phyloP scores from a whole-genome alignment of 257 asterid genomes.

The Paraleonurus japonicus region DNA sequence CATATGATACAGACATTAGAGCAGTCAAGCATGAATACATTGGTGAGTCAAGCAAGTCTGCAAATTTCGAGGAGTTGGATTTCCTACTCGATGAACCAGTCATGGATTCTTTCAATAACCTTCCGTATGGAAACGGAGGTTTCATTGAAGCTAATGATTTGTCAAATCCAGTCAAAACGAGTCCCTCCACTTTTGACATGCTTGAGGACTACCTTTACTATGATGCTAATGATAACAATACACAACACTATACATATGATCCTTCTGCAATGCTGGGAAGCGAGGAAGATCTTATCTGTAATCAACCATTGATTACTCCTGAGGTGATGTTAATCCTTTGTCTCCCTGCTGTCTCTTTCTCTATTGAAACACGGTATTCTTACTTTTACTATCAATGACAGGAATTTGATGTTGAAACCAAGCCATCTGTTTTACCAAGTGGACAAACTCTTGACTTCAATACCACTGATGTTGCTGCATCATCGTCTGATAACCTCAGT shows the following conservation, averaged over 20 bases:
- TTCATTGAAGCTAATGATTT: slow-evolving; percentile 76
- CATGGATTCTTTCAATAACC: slow-evolving; percentile 41
- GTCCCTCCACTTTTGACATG: slow-evolving; percentile 47
- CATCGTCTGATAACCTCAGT: slow-evolving; percentile 42
- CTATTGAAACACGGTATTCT: slow-evolving; percentile 3
- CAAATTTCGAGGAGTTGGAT: slow-evolving; percentile 43
- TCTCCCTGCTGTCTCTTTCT: neutral
- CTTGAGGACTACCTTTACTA: slow-evolving; percentile 71
- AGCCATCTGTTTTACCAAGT: slow-evolving; percentile 26
- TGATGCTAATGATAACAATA: slow-evolving; percentile 48
- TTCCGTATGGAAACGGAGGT: slow-evolving; percentile 52
- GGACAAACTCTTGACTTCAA: slow-evolving; percentile 28
- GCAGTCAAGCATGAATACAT: slow-evolving; percentile 74
- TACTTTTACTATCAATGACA: slow-evolving; percentile 27
- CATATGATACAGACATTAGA: slow-evolving; percentile 33
- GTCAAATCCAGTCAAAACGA: slow-evolving; percentile 43
- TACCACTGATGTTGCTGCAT: slow-evolving; percentile 26
- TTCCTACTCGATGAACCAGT: slow-evolving; percentile 65
- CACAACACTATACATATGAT: slow-evolving; percentile 42
- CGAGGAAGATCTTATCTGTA: slow-evolving; percentile 37
- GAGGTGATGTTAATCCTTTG: slow-evolving; percentile 38
- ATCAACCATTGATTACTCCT: slow-evolving; percentile 26
- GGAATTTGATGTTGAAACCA: slow-evolving; percentile 40
- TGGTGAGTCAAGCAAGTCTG: slow-evolving; percentile 65
- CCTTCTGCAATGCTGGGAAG: slow-evolving; percentile 40